phyloP scores from a whole-genome alignment of 192 early-diverging fungal species.

The Linderina pennispora region DNA sequence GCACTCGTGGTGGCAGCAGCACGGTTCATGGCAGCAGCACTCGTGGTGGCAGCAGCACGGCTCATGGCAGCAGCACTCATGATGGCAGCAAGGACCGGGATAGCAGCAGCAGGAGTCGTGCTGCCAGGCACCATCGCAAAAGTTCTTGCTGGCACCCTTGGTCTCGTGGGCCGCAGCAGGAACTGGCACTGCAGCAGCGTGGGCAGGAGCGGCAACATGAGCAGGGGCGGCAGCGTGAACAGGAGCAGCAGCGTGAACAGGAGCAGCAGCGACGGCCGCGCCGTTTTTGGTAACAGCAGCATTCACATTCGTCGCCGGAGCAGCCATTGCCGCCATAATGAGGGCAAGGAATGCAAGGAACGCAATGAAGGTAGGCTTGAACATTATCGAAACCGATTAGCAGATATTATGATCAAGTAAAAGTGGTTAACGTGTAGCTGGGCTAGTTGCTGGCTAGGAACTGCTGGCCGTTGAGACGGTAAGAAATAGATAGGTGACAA shows the following conservation, averaged over 20 bases:
- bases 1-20: constrained; percentile 12
- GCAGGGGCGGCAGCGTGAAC: background rate
- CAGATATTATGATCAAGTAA: background rate
- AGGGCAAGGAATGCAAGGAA: constrained; percentile 29
- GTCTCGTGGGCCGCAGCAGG: constrained; percentile 7
- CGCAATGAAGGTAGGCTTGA: constrained; percentile 30
- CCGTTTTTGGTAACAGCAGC: background rate
- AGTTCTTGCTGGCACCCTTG: background rate
- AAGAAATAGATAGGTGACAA: no score
- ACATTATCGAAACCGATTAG: constrained; percentile 7
- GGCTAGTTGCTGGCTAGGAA: no score
- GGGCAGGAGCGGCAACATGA: background rate
- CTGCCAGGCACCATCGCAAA: background rate
- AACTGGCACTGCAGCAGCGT: background rate
- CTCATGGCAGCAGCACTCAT: background rate
- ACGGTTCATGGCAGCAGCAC: constrained; percentile 15
- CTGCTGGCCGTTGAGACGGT: no score
- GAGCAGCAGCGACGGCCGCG: background rate
- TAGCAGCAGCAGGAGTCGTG: background rate
- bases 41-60: constrained; percentile 7
- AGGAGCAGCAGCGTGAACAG: background rate
- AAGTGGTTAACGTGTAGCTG: background rate
- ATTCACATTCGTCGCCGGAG: constrained; percentile 16
- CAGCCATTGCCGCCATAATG: constrained; percentile 42
- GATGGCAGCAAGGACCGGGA: constrained; percentile 16